Conservation (phyloP, 257 asterid genomes). For the Capsicum baccatum region DNA sequence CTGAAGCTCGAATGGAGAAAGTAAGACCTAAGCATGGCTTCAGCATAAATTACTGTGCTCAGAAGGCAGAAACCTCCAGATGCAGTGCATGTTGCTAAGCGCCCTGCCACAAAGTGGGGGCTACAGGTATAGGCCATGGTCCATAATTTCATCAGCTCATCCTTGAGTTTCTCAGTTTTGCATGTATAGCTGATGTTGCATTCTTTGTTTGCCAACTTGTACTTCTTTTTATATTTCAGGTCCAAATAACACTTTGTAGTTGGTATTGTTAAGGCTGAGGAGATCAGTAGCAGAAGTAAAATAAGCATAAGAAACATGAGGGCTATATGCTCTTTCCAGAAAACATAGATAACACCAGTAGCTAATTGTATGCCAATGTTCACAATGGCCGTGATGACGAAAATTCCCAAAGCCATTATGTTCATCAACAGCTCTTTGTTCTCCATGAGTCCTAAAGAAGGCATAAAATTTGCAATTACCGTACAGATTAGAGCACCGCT, state of each 20-base stretch:
- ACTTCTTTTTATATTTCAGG: conserved; percentile 51
- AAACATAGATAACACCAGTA: conserved; percentile 37
- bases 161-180: conserved; percentile 47
- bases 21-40: conserved; percentile 65
- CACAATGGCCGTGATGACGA: conserved; percentile 35
- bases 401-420: conserved; percentile 33
- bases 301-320: conserved; percentile 58
- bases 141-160: conserved; percentile 70
- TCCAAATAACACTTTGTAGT: conserved; percentile 60
- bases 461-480: conserved; percentile 33
- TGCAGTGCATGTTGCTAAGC: conserved; percentile 73
- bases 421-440: conserved; percentile 15
- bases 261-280: conserved; percentile 70
- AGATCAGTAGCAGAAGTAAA: conserved; percentile 48
- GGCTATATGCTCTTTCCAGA: conserved; percentile 56
- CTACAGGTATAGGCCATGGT: conserved; percentile 89
- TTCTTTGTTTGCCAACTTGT: conserved; percentile 46
- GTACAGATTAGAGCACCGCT: conserved; percentile 29
- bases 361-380: conserved; percentile 31
- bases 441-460: conserved; percentile 34
- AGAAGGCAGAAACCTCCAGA: conserved; percentile 82
- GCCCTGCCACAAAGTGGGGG: conserved; percentile 81
- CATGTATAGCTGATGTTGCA: conserved; percentile 38
- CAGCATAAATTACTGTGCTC: conserved; percentile 54
- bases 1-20: conserved; percentile 54